Evolutionary conservation across 331 rosid genomes (phyloP), one percentile per base, ranked within the genome.

Genomic region (Pyrus hybrid): DNA sequence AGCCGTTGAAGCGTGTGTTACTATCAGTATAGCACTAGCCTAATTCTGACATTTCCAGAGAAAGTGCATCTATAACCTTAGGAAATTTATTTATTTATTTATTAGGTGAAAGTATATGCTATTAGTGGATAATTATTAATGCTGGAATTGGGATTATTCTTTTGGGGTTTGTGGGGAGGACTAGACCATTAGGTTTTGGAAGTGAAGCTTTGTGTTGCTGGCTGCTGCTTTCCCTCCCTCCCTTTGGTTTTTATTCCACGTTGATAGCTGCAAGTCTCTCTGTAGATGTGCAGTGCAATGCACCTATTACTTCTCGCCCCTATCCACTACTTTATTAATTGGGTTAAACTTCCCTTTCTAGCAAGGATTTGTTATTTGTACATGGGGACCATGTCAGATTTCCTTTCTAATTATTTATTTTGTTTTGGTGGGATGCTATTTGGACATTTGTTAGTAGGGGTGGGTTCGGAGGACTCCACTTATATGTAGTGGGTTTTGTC

Each of bases 1-100:
- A 83, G 65, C 25, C 54, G 82, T 68, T 72, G 71, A 45, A 37
- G 58, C 25, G 57, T 68, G 43, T 25, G 82, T 17, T 75, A 67
- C 29, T 18, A 47, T 58, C 57, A n/a, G 54, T 63, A 22, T 76
- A 54, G 76, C 77, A 71, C 73, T 22, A 74, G 77, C 81, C 77
- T 58, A 20, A 63, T 63, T 61, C 84, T 85, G 87, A 88, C 88
- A 84, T 83, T 86, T 89, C 88, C 81, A 68, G 65, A 62, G 76
- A 78, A 78, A 70, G 63, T 35, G 22, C 35, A 21, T 82, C 68
- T 37, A 41, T 41, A 65, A 73, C 28, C 32, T 37, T 16, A 13
- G 26, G 13, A 3, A 37, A 58, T 35, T 73, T 6, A 72, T 30
- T 53, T 5, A 11, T 3, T 11, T 0, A 12, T 41, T 41, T 0